phyloP scores from a whole-genome alignment of 2,329 filamentous ascomycete species.

The Ramularia collo-cygni region DNA sequence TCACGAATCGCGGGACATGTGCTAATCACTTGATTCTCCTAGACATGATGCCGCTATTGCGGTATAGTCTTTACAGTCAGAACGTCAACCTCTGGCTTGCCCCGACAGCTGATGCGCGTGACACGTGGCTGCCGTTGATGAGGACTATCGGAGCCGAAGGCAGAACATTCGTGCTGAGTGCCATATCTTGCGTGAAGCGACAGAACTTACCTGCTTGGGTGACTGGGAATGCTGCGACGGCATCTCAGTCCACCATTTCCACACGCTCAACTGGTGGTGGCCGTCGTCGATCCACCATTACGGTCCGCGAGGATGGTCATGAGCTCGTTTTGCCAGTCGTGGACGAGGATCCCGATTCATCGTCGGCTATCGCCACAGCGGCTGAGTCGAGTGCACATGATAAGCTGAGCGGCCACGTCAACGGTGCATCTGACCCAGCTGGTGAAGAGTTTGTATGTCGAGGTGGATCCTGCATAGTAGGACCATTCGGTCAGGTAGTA shows the following conservation, averaged over 20 bases:
- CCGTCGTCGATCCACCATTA: conserved; percentile 36
- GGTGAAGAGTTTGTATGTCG: conserved; percentile 55
- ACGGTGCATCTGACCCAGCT: conserved; percentile 7
- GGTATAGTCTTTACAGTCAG: conserved; percentile 77
- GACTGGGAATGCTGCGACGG: conserved; percentile 21
- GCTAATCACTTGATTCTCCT: too few species aligned
- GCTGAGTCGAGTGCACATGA: conserved; percentile 5
- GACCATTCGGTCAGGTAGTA: conserved; percentile 71
- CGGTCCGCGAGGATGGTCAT: conserved; percentile 44
- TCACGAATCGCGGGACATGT: too few species aligned
- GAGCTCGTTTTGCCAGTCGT: conserved; percentile 44
- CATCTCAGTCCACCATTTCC: conserved; percentile 4
- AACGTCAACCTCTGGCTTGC: conserved; percentile 90
- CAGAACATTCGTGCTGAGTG: conserved; percentile 74
- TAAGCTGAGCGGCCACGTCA: conserved; percentile 6
- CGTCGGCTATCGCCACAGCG: conserved; percentile 6
- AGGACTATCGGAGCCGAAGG: conserved; percentile 75
- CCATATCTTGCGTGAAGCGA: conserved; percentile 70
- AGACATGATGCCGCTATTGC: conserved; percentile 86
- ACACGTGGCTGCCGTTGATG: conserved; percentile 78
- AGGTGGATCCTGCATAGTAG: conserved; percentile 77
- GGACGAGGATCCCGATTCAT: conserved; percentile 13
- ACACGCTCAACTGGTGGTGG: conserved; percentile 12
- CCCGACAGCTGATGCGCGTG: conserved; percentile 77
- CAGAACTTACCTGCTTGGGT: conserved; percentile 55